Evolutionary conservation across 345 rosid genomes (phyloP).

Genomic region (Populus davidiana): DNA sequence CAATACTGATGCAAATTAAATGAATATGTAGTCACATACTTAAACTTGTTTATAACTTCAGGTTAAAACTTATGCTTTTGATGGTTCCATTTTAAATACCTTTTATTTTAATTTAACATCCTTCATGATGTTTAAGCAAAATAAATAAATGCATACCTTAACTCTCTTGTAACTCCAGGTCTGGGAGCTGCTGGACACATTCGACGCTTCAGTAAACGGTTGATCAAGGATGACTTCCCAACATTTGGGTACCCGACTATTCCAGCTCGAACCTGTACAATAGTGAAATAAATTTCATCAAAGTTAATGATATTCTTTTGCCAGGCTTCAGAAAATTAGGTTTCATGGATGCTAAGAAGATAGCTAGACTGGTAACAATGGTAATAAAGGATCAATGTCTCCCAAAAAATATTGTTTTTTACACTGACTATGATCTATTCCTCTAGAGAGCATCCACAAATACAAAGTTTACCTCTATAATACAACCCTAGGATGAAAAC

Average conservation of each 20-base stretch:
- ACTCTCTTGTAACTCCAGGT: conserved; percentile 88
- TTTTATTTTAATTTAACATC: too few relatives aligned
- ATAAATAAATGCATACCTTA: conserved; percentile 48
- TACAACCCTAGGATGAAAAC: too few relatives aligned
- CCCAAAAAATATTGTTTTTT: too few relatives aligned
- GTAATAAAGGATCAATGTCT: too few relatives aligned
- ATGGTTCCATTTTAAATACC: too few relatives aligned
- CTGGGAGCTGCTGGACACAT: conserved; percentile 93
- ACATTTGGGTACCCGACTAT: conserved; percentile 97
- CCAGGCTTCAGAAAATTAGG: neutral
- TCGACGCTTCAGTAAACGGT: conserved; percentile 83
- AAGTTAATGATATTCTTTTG: neutral
- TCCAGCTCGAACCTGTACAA: conserved; percentile 83
- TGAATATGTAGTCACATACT: too few relatives aligned
- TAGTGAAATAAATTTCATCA: neutral
- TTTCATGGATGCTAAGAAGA: neutral
- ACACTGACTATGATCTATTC: too few relatives aligned
- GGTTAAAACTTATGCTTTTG: too few relatives aligned
- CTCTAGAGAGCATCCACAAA: too few relatives aligned
- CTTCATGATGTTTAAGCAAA: neutral
- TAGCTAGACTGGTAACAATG: too few relatives aligned
- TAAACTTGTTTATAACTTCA: too few relatives aligned
- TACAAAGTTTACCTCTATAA: too few relatives aligned
- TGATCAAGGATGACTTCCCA: conserved; percentile 89
- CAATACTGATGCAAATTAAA: neutral